Base-by-base conservation (phyloP, 2,329 filamentous ascomycete genomes). In the Mollisia scopiformis region DNA sequence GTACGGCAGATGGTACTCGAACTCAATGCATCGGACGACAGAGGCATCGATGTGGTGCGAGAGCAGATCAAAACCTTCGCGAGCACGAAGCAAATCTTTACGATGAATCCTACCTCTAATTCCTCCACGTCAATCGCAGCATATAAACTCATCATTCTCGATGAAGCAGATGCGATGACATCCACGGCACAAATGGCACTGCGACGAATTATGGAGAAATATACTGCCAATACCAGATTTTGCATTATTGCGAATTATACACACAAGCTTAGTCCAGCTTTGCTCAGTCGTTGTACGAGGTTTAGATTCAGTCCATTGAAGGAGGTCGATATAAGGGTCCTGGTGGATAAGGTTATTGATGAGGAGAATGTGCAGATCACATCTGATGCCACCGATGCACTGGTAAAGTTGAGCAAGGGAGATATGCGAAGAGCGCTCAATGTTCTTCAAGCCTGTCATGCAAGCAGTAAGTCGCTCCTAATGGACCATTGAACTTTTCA, bases 151-250 rank as follows among this genome's bases (percentile, higher is more conserved):
- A 98, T 99, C 73, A 92, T 99, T 58, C 86, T 99, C 4, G 95
- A 99, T 76, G 95, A 99, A 80, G 95, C 95, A n/a, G 95, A 99
- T 75, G 95, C 95, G 57, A 99, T 99, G 95, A 99, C 95, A n/a
- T 90, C 92, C 57, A 96, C 94, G 0, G 95, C 95, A 6, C 95
- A 99, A 77, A 99, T 99, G 94, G 95, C 95, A 0, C 81, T 99
- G 58, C 86, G 95, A 64, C 84, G 95, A 51, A 98, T 99, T 73
- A 99, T 99, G 95, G 95, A 99, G 75, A 97, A 97, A 79, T 99
- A 99, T 79, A 99, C 95, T 0, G 91, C 91, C 62, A 99, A 99
- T 79, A 97, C 95, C 2, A 84, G 95, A 55, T 99, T 99, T 79
- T 98, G 94, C 79, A 92, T 99, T 73, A 98, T 99, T 69, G 95